Evolutionary conservation across 1,139 yeast genomes (phyloP).

Genomic region (Diutina neorugosa): DNA sequence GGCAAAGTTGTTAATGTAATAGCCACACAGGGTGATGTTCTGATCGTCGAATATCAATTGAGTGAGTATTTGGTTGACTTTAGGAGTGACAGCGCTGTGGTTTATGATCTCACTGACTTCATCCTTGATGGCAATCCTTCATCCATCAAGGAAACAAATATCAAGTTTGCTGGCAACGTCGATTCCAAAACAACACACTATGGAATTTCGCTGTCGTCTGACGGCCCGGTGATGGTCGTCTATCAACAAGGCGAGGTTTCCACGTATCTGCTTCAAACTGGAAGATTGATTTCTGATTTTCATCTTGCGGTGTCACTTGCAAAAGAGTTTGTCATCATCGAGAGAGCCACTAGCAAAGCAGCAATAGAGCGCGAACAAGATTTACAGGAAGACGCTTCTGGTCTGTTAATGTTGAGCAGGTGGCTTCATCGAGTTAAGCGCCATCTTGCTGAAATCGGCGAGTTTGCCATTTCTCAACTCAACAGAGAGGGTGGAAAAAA

Average conservation of each 20-base stretch:
- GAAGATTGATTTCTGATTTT: not conserved
- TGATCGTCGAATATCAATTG: not conserved
- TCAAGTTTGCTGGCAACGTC: not conserved
- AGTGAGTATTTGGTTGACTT: not conserved
- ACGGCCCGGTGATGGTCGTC: not conserved
- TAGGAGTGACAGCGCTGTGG: not conserved
- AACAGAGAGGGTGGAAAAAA: not conserved
- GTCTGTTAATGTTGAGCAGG: constrained; percentile 14
- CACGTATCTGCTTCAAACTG: not conserved
- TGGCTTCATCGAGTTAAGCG: constrained; percentile 20
- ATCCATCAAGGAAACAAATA: constrained; percentile 7
- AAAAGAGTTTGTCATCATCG: constrained; percentile 11
- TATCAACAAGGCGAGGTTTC: not conserved
- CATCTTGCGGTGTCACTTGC: not conserved
- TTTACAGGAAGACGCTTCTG: constrained; percentile 18
- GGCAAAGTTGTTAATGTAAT: not conserved
- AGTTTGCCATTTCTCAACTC: not conserved
- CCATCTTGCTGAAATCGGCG: constrained; percentile 8
- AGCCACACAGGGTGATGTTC: not conserved
- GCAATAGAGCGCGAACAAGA: constrained; percentile 17
- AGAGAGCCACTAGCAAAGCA: constrained; percentile 21
- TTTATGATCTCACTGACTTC: constrained; percentile 18
- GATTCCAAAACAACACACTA: not conserved
- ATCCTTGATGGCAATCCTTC: constrained; percentile 13
- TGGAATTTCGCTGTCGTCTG: not conserved